A percentile compares a stretch with the other conserved stretches of the same genome.
Conservation (phyloP, 495 filamentous ascomycete genomes). For the Tricharina praecox region DNA sequence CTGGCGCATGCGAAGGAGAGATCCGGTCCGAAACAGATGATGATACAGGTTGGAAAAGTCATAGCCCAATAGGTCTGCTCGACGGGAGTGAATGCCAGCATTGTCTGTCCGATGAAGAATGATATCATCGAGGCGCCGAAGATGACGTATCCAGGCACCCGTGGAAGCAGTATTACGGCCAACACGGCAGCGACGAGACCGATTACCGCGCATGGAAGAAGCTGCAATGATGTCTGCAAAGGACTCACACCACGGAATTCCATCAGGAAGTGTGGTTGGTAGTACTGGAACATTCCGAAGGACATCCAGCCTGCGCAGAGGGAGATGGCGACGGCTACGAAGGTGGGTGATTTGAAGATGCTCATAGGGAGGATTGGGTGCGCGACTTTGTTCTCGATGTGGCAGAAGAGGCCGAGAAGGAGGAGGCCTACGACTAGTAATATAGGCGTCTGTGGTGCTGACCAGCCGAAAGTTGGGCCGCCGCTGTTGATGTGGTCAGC, state of each 20-base stretch:
- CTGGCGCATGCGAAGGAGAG: conserved; percentile 43
- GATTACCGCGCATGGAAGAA: conserved; percentile 31
- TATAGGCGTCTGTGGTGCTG: conserved; percentile 35
- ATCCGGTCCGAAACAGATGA: conserved; percentile 48
- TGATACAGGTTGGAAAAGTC: conserved; percentile 37
- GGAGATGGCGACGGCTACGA: conserved; percentile 39
- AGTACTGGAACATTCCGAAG: conserved; percentile 47
- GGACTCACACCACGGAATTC: conserved; percentile 32
- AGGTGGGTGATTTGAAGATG: conserved; percentile 34
- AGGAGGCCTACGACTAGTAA: conserved; percentile 41
- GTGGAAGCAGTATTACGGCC: conserved; percentile 36
- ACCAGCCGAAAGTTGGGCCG: conserved; percentile 42
- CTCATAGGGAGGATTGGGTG: conserved; percentile 40
- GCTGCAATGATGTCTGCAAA: conserved; percentile 34
- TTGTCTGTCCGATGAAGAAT: conserved; percentile 24
- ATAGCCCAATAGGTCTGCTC: conserved; percentile 43
- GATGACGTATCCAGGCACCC: conserved; percentile 38
- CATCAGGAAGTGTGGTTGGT: conserved; percentile 39
- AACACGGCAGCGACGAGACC: conserved; percentile 38
- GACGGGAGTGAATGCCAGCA: conserved; percentile 33
- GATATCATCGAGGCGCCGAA: conserved; percentile 33
- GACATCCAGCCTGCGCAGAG: conserved; percentile 40
- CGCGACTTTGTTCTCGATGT: conserved; percentile 31
- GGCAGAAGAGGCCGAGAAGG: conserved; percentile 35
- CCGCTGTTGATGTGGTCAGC: too few species aligned